Base-by-base conservation (phyloP, 2,329 filamentous ascomycete species). In the Microcyclospora pomicola region DNA sequence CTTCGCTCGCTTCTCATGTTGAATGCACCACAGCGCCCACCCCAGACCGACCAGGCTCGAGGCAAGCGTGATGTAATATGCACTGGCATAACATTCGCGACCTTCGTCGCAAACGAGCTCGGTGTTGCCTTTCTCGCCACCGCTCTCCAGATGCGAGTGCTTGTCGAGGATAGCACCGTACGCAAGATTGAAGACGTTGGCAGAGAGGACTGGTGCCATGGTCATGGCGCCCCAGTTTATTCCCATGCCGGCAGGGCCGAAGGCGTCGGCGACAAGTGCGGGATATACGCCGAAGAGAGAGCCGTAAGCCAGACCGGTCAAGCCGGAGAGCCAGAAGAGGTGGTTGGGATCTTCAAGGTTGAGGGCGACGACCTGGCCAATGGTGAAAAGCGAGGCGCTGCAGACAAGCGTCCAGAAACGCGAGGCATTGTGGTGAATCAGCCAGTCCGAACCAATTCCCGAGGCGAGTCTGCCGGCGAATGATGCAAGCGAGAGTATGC, bases 211-310 rank as follows among this genome's bases (percentile, higher is more conserved):
- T 0, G 88, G 87, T 2, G 84, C 80, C 34, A 95, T 67, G 0
- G 85, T 95, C 77, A 98, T 92, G 50, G 82, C 80, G 11, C 91
- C 91, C 88, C 91, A 98, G 54, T 96, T 98, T 55, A 94, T 84
- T 39, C 81, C 86, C 34, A 98, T 68, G 1, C 87, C 88, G 43
- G 80, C 73, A 16, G 95, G 81, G 6, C 91, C 91, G 57, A 98
- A 98, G 0, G 81, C 80, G 56, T 96, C 87, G 6, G 87, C 85
- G 4, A 70, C 65, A 13, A 96, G 76, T 10, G 86, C 87, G 0
- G 91, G 91, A 59, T 83, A 94, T 14, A 94, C 87, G 27, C 91
- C 91, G 49, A 96, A 96, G 0, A 96, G 69, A 47, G 93, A 84
- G 2, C 91, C 91, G 58, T 98, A 98, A 1, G 78, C 87, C 1